Evolutionary conservation across 495 filamentous ascomycete species (phyloP).

Genomic region (Hypoxylon intermedium): DNA sequence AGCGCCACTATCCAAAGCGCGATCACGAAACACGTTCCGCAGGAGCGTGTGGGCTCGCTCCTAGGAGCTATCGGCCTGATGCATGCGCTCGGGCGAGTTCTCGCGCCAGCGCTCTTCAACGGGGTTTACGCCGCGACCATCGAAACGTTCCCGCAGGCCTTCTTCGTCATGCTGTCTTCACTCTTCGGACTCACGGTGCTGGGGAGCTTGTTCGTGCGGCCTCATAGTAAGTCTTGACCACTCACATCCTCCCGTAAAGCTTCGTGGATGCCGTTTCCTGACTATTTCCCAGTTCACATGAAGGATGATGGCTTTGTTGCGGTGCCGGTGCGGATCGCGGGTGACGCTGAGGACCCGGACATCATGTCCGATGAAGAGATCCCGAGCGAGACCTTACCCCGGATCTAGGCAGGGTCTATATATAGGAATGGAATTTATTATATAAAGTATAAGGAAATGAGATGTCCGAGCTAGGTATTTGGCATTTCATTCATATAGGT

Average conservation of each 20-base stretch:
- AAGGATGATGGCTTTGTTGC: constrained; percentile 29
- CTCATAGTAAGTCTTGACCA: constrained; percentile 67
- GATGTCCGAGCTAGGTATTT: too few relatives aligned
- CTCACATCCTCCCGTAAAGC: too few relatives aligned
- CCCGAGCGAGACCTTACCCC: constrained; percentile 31
- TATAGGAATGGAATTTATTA: too few relatives aligned
- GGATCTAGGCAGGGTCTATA: constrained; percentile 12
- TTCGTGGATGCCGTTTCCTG: too few relatives aligned
- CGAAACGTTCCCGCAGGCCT: constrained; percentile 74
- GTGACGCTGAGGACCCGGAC: constrained; percentile 24
- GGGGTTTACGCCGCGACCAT: constrained; percentile 85
- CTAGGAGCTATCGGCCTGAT: constrained; percentile 86
- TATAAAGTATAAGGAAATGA: too few relatives aligned
- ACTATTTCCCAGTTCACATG: constrained; percentile 26
- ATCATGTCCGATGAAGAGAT: constrained; percentile 39
- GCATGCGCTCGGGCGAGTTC: constrained; percentile 79
- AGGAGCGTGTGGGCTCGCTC: constrained; percentile 79
- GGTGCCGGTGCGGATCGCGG: constrained; percentile 27
- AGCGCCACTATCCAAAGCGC: constrained; percentile 81
- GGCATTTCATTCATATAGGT: too few relatives aligned
- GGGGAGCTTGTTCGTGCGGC: constrained; percentile 71
- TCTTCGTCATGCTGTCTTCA: constrained; percentile 75
- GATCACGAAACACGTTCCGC: constrained; percentile 88
- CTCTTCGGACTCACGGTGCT: constrained; percentile 72
- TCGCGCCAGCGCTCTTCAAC: constrained; percentile 83